These are phyloP conservation scores for Populus tremula DNA, from an alignment of 345 rosid species.

Conservation along the genomic window DNA sequence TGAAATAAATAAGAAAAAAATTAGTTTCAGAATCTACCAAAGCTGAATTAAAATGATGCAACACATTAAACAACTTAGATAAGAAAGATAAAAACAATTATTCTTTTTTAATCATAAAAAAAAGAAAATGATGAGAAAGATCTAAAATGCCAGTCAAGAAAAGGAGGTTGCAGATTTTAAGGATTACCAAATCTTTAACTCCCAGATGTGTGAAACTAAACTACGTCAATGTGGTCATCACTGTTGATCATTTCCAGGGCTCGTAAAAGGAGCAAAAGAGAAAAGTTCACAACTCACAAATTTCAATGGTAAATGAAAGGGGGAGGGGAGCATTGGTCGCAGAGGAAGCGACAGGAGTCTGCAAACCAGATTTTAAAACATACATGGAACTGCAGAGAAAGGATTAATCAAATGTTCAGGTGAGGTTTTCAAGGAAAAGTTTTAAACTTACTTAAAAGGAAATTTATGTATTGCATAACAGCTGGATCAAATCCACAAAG, in stretches of 20 bases:
- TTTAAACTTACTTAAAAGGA: background rate
- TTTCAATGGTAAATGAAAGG: background rate
- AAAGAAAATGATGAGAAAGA: background rate
- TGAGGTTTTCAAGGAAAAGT: background rate
- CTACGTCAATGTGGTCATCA: background rate
- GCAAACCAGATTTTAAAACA: background rate
- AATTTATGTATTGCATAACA: background rate
- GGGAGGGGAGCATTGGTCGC: background rate
- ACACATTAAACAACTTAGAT: background rate
- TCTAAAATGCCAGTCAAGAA: background rate
- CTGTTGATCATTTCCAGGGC: background rate
- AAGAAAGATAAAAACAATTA: background rate
- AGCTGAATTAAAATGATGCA: background rate
- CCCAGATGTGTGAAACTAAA: background rate
- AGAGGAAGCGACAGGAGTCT: background rate
- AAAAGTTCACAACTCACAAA: background rate
- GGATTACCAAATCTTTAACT: background rate
- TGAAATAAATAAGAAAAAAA: slow-evolving; percentile 12
- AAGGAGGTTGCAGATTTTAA: background rate
- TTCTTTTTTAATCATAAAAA: background rate
- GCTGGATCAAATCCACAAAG: background rate
- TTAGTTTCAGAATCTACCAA: slow-evolving; percentile 10
- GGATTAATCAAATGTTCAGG: background rate
- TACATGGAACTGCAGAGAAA: background rate
- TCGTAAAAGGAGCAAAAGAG: background rate